phyloP scores from a whole-genome alignment of 78 protist genomes.

The Emiliania huxleyi region DNA sequence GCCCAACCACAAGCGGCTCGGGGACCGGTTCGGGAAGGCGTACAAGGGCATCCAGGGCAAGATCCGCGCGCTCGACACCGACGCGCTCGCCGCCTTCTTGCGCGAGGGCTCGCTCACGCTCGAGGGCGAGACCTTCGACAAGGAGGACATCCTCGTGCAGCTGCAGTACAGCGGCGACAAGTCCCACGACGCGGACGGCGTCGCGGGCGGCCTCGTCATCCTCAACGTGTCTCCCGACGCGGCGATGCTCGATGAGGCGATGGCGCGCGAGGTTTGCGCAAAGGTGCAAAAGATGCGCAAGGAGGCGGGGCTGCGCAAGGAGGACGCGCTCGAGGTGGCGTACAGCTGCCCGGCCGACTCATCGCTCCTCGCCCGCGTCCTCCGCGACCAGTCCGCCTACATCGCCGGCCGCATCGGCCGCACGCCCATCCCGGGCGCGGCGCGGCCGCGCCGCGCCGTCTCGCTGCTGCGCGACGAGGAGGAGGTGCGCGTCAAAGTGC shows the following conservation, averaged over 20 bases:
- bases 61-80: conserved; percentile 4
- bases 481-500: background rate
- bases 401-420: background rate
- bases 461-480: background rate
- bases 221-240: conserved; percentile 45
- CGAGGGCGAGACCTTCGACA: conserved; percentile 18
- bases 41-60: background rate
- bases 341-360: background rate
- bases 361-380: background rate
- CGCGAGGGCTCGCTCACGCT: background rate
- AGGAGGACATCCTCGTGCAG: conserved; percentile 33
- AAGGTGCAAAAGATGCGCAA: conserved; percentile 91
- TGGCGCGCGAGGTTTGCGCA: conserved; percentile 78
- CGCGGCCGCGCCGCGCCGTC: background rate
- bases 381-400: background rate
- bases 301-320: conserved; percentile 50
- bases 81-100: background rate
- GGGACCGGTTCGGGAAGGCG: conserved; percentile 38
- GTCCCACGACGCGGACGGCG: background rate
- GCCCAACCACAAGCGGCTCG: conserved; percentile 30
- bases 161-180: background rate
- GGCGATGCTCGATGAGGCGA: conserved; percentile 59
- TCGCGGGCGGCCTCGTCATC: conserved; percentile 56
- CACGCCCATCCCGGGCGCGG: background rate
- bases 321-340: conserved; percentile 56